Base-by-base conservation (phyloP, 345 rosid species). In the Populus simonii region DNA sequence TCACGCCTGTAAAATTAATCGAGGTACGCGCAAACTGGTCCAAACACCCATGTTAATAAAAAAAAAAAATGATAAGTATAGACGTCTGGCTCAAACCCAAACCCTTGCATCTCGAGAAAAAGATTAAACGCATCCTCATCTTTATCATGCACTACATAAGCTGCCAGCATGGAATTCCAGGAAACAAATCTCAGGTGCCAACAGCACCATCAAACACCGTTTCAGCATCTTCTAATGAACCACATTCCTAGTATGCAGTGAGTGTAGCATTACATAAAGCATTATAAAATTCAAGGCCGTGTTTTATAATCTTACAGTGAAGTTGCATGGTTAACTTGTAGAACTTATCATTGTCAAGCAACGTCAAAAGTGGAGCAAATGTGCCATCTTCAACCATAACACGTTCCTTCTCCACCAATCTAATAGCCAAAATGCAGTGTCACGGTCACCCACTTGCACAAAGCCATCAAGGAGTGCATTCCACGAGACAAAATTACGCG, bases 401-500 rank as follows among this genome's bases (percentile, higher is more conserved):
- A 23, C 88, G 86, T 3, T 84, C 87, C 79, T 55, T 73, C 89
- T 88, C 93, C 97, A 93, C 90, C 81, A 74, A 69, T 76, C 57
- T 13, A 93, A 73, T 73, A 91, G 82, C 88, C 88, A 83, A 85
- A 91, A 93, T 2, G 83, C 86, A 18, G 69, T 80, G 43, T 80
- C 79, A 8, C 84, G 80, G 82, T 90, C 92, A 7, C 87, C 38
- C 13, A 77, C 70, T 27, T 87, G 84, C 8, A 75, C 88, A 82
- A 90, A 91, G n/a, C 96, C 96, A 81, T 87, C 84, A 53, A 91
- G 88, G 77, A 91, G 78, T 13, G 92, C 96, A 80, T 91, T 93
- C 93, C 95, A 91, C 0, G 93, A 86, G 68, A 91, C 91, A 23
- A 90, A 81, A 77, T 90, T 91, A 29, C 86, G 90, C 62, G 80